Evolutionary conservation across 2,329 filamentous ascomycete species (phyloP).

Genomic region (Dendryphion nanum): DNA sequence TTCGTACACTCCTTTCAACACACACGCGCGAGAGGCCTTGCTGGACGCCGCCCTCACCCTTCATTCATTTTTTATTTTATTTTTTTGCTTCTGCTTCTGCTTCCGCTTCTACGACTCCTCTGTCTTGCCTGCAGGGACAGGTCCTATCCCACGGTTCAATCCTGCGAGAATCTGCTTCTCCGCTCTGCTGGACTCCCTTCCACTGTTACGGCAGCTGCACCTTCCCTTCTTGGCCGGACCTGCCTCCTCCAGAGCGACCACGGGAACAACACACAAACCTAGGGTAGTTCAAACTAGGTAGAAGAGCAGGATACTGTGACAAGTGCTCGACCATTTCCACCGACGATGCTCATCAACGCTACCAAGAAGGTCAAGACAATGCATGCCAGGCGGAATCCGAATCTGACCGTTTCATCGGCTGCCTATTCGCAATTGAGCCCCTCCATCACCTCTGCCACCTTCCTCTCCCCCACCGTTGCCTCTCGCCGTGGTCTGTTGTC

Average conservation of each 20-base stretch:
- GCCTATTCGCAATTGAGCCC: constrained; percentile 35
- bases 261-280: not conserved
- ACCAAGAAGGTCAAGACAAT: constrained; percentile 39
- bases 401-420: constrained; percentile 45
- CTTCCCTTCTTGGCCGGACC: constrained; percentile 1
- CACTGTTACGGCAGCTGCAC: not conserved
- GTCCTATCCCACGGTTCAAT: constrained; percentile 8
- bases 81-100: constrained; percentile 4
- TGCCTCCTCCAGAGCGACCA: not conserved
- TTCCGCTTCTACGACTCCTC: constrained; percentile 6
- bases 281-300: too few species aligned
- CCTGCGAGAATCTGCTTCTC: constrained; percentile 1
- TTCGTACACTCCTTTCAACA: constrained; percentile 17
- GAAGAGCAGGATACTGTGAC: too few species aligned
- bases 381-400: constrained; percentile 48
- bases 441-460: constrained; percentile 35
- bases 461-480: constrained; percentile 35
- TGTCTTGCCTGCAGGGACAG: constrained; percentile 31
- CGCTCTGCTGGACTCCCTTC: constrained; percentile 5
- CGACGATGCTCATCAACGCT: constrained; percentile 37
- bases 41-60: constrained; percentile 1
- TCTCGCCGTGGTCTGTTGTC: constrained; percentile 59
- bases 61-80: constrained; percentile 12
- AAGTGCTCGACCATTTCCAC: too few species aligned
- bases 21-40: constrained; percentile 11